Conservation (phyloP, 306 rosid genomes). For the Fagus sylvatica region DNA sequence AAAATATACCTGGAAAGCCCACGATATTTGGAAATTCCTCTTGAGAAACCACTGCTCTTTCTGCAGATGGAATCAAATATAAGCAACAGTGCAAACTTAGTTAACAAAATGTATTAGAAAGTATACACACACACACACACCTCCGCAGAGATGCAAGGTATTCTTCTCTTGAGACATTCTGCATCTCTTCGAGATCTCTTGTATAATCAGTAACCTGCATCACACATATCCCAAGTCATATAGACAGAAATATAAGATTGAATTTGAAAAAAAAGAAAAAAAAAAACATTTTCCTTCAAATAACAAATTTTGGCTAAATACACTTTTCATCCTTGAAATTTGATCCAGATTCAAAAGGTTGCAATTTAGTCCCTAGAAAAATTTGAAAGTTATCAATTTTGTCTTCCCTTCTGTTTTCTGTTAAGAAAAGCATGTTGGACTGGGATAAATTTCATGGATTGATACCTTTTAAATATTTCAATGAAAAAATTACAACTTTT, state of each 20-base stretch:
- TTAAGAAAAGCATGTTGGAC: too few relatives aligned
- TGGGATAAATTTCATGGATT: too few relatives aligned
- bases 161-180: slow-evolving; percentile 89
- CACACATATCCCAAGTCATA: slow-evolving; percentile 27
- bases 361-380: too few relatives aligned
- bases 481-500: too few relatives aligned
- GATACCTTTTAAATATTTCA: too few relatives aligned
- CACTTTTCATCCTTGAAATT: too few relatives aligned
- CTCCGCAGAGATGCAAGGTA: slow-evolving; percentile 94
- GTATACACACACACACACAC: slow-evolving; percentile 36
- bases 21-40: slow-evolving; percentile 93
- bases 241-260: not conserved
- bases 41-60: slow-evolving; percentile 98
- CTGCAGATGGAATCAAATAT: slow-evolving; percentile 52
- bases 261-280: not conserved
- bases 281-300: too few relatives aligned
- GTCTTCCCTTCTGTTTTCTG: too few relatives aligned
- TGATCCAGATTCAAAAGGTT: too few relatives aligned
- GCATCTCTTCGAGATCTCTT: slow-evolving; percentile 99
- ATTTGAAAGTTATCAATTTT: too few relatives aligned
- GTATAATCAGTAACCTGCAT: slow-evolving; percentile 93
- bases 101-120: slow-evolving; percentile 20
- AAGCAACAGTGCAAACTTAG: slow-evolving; percentile 24
- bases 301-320: too few relatives aligned
- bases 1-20: slow-evolving; percentile 80